Evolutionary conservation across 495 filamentous ascomycete species (phyloP).

Genomic region (Hypoxylon perforatum): DNA sequence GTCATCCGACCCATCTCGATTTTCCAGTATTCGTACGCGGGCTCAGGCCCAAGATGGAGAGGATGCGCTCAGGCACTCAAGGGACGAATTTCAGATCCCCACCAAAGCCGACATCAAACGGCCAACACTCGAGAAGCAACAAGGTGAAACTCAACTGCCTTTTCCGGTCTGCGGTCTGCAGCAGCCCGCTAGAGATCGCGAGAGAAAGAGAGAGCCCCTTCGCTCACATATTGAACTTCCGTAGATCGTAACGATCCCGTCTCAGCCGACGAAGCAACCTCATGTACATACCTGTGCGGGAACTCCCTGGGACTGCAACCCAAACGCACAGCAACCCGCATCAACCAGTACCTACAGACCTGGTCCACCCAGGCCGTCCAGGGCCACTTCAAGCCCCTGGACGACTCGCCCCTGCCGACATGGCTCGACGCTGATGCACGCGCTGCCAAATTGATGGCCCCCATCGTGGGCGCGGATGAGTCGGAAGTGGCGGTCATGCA

Average conservation of each 20-base stretch:
- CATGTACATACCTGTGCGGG: conserved; percentile 90
- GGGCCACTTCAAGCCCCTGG: conserved; percentile 88
- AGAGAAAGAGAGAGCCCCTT: conserved; percentile 22
- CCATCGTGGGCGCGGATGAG: conserved; percentile 82
- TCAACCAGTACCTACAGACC: conserved; percentile 81
- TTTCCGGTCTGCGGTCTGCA: conserved; percentile 8
- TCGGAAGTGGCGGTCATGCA: conserved; percentile 94
- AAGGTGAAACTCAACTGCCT: conserved; percentile 31
- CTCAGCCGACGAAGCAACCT: conserved; percentile 37
- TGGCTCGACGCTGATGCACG: conserved; percentile 85
- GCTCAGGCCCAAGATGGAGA: conserved; percentile 67
- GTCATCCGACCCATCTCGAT: conserved; percentile 37
- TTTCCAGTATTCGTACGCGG: conserved; percentile 64
- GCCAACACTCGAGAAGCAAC: conserved; percentile 60
- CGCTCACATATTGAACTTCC: conserved; percentile 39
- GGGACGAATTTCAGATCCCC: conserved; percentile 86
- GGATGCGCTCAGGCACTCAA: conserved; percentile 74
- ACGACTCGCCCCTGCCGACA: conserved; percentile 76
- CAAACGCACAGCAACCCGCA: conserved; percentile 71
- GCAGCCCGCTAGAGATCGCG: conserved; percentile 19
- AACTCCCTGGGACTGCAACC: conserved; percentile 96
- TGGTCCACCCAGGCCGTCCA: conserved; percentile 96
- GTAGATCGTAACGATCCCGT: conserved; percentile 47
- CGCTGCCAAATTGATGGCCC: conserved; percentile 77
- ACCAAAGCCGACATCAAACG: conserved; percentile 80